Evolutionary conservation across 2,329 filamentous ascomycete species (phyloP).

Genomic region (Nemania sp.): DNA sequence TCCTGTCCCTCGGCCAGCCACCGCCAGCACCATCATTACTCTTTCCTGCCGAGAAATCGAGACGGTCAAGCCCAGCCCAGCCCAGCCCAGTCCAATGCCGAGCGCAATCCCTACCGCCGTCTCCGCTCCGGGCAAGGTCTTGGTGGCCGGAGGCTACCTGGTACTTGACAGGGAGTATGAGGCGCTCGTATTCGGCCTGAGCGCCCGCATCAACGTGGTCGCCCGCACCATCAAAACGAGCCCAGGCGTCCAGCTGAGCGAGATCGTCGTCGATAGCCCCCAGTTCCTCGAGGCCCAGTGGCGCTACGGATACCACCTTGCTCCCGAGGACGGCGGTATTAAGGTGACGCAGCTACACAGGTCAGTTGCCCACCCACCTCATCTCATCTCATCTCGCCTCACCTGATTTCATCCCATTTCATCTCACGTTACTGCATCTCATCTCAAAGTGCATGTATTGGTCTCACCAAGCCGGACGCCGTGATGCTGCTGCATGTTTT

Average conservation of each 20-base stretch:
- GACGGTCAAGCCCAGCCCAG: not conserved
- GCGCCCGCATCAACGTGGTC: slow-evolving; percentile 68
- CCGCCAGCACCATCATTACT: too few species aligned
- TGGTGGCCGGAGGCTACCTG: slow-evolving; percentile 92
- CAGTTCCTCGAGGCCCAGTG: slow-evolving; percentile 88
- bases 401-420: too few species aligned
- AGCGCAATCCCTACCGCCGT: slow-evolving; percentile 55
- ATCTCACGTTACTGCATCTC: not conserved
- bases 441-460: not conserved
- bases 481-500: not conserved
- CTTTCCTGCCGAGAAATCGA: not conserved
- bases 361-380: slow-evolving; percentile 56
- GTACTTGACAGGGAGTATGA: slow-evolving; percentile 88
- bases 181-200: slow-evolving; percentile 70
- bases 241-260: slow-evolving; percentile 65
- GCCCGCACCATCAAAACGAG: slow-evolving; percentile 61
- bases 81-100: slow-evolving; percentile 29
- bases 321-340: slow-evolving; percentile 75
- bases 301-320: slow-evolving; percentile 79
- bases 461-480: not conserved
- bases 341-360: slow-evolving; percentile 76
- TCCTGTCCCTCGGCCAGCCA: too few species aligned
- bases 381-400: not conserved
- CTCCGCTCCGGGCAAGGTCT: slow-evolving; percentile 94
- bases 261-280: slow-evolving; percentile 86